Evolutionary conservation across 768 basidiomycete genomes (phyloP).

Genomic region (Chalciporus sphaerocephalus): DNA sequence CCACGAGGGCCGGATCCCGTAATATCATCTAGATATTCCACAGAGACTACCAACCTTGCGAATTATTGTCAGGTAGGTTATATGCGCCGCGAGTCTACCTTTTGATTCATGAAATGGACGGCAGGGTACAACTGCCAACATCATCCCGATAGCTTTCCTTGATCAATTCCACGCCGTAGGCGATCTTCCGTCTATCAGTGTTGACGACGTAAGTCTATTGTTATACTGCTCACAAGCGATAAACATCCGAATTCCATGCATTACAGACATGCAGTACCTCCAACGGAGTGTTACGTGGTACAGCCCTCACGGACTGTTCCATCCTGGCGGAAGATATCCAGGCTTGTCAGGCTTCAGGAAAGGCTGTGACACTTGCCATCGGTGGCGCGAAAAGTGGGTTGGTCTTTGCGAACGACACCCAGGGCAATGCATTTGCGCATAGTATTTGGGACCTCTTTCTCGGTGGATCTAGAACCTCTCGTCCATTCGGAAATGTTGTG

Average conservation of each 20-base stretch:
- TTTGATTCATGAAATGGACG: neutral
- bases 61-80: constrained; percentile 30
- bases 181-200: constrained; percentile 54
- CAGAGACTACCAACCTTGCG: constrained; percentile 27
- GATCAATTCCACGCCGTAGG: constrained; percentile 56
- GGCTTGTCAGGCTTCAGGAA: constrained; percentile 59
- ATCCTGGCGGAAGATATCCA: constrained; percentile 58
- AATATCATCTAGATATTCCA: constrained; percentile 23
- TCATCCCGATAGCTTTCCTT: constrained; percentile 59
- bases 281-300: constrained; percentile 58
- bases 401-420: constrained; percentile 53
- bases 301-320: constrained; percentile 57
- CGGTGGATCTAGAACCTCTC: constrained; percentile 56
- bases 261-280: constrained; percentile 56
- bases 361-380: constrained; percentile 56
- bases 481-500: constrained; percentile 69
- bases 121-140: constrained; percentile 53
- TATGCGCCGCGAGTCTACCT: neutral
- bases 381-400: constrained; percentile 62
- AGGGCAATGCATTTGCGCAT: constrained; percentile 58
- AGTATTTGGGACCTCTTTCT: constrained; percentile 69
- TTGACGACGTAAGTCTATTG: constrained; percentile 47
- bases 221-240: neutral
- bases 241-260: neutral
- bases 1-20: no score